phyloP scores from a whole-genome alignment of 2,329 filamentous ascomycete genomes.

The Stagonosporopsis tanaceti region DNA sequence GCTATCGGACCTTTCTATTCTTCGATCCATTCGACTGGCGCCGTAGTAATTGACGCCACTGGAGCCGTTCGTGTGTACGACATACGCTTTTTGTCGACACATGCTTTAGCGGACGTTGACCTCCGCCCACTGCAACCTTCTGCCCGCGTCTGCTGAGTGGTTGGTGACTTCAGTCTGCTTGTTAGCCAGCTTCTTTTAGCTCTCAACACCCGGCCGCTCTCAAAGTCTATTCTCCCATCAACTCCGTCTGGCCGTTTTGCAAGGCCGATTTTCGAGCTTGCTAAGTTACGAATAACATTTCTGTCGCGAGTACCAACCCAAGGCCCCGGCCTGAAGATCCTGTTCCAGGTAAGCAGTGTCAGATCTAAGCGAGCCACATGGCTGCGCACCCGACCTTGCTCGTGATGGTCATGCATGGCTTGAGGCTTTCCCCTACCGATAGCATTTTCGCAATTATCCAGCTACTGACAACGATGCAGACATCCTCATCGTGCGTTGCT shows the following conservation, averaged over 20 bases:
- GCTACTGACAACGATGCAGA: constrained; percentile 6
- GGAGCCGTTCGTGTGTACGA: constrained; percentile 12
- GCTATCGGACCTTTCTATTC: constrained; percentile 12
- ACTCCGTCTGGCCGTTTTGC: not conserved
- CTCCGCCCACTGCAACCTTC: not conserved
- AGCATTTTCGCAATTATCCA: constrained; percentile 5
- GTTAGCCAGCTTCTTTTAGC: not conserved
- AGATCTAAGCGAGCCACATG: constrained; percentile 23
- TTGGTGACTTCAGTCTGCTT: not conserved
- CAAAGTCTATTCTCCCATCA: not conserved
- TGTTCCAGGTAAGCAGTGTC: constrained; percentile 30
- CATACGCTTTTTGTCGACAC: constrained; percentile 13
- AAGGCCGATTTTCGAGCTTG: not conserved
- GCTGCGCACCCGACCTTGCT: constrained; percentile 4
- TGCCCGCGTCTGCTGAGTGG: constrained; percentile 1
- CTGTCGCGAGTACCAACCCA: not conserved
- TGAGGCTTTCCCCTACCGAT: not conserved
- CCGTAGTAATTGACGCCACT: not conserved
- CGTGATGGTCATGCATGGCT: constrained; percentile 8
- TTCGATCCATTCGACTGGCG: constrained; percentile 10
- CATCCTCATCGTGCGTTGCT: not conserved
- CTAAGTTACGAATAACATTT: not conserved
- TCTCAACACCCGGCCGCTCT: not conserved
- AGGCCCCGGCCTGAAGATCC: constrained; percentile 5
- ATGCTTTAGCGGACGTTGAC: constrained; percentile 10